Percentiles rank a stretch among this genome's conserved stretches.
Conservation (phyloP, 2,329 filamentous ascomycete genomes). For the Mycogone perniciosa region DNA sequence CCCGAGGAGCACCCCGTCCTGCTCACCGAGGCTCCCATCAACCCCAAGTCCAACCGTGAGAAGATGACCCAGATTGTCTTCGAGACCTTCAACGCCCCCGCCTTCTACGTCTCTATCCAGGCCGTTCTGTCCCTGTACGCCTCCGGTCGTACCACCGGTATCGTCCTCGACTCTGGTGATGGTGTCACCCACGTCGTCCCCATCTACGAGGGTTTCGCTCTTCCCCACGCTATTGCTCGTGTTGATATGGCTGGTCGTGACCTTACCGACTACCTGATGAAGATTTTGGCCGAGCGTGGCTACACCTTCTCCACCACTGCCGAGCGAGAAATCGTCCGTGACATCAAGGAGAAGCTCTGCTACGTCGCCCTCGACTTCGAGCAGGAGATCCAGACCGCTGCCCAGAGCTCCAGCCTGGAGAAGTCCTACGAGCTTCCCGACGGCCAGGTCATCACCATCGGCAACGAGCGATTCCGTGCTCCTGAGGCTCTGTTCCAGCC, state of each 20-base stretch:
- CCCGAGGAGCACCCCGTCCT: conserved; percentile 99
- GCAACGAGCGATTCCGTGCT: conserved; percentile 99
- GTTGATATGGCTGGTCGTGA: conserved; percentile 99
- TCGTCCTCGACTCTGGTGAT: conserved; percentile 99
- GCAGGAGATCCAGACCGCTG: conserved; percentile 99
- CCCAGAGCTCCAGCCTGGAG: conserved; percentile 97
- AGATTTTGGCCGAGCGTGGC: conserved; percentile 98
- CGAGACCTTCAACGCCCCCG: conserved; percentile 99
- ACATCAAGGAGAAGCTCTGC: conserved; percentile 99
- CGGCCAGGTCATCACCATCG: conserved; percentile 99
- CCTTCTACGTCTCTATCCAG: conserved; percentile 99
- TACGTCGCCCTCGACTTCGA: conserved; percentile 99
- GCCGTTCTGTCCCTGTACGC: conserved; percentile 98
- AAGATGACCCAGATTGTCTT: conserved; percentile 99
- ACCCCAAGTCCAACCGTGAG: conserved; percentile 99
- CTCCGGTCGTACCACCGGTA: conserved; percentile 99
- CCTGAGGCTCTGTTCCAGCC: conserved; percentile 99
- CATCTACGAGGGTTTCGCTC: conserved; percentile 99
- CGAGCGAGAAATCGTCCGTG: conserved; percentile 99
- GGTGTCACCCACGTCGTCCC: conserved; percentile 99
- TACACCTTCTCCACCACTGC: conserved; percentile 99
- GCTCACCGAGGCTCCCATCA: conserved; percentile 98
- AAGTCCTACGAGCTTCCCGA: conserved; percentile 99
- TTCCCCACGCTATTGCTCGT: conserved; percentile 99
- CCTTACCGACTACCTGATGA: conserved; percentile 99